Conservation (phyloP, 495 filamentous ascomycete genomes). For the Penicillium cataractarum region DNA sequence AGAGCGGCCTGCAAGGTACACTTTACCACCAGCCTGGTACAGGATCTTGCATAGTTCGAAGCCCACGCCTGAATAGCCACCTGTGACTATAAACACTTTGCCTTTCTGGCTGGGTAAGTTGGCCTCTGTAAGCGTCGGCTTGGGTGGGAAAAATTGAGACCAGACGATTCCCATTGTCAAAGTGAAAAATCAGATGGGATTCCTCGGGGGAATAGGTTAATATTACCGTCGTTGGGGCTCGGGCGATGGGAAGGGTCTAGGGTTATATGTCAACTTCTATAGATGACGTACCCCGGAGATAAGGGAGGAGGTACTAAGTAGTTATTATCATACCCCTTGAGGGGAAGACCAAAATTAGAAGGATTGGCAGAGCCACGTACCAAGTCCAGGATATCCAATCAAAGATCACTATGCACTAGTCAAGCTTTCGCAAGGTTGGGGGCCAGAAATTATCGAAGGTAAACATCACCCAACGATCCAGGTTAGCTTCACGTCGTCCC, state of each 20-base stretch:
- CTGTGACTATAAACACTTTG: constrained; percentile 16
- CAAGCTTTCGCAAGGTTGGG: background rate
- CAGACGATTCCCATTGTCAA: constrained; percentile 1
- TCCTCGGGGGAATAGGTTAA: background rate
- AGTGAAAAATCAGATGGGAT: background rate
- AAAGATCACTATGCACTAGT: background rate
- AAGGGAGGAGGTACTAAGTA: background rate
- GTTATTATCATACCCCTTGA: background rate
- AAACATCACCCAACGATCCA: background rate
- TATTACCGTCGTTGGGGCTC: background rate
- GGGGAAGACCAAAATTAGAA: background rate
- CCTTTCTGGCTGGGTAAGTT: constrained; percentile 16
- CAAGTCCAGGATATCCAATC: background rate
- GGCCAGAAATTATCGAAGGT: background rate
- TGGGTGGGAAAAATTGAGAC: constrained; percentile 14
- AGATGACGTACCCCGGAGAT: background rate
- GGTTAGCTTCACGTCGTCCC: background rate
- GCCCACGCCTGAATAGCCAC: constrained; percentile 17
- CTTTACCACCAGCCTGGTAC: constrained; percentile 32
- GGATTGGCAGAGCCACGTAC: background rate
- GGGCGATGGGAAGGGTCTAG: background rate
- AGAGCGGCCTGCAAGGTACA: constrained; percentile 52
- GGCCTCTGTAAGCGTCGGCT: constrained; percentile 5
- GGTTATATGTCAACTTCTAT: background rate
- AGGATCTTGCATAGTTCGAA: constrained; percentile 16